A percentile compares a stretch with the other conserved stretches of the same genome.
Evolutionary conservation across 2,329 filamentous ascomycete species (phyloP).

Genomic region (Cytospora piceae): DNA sequence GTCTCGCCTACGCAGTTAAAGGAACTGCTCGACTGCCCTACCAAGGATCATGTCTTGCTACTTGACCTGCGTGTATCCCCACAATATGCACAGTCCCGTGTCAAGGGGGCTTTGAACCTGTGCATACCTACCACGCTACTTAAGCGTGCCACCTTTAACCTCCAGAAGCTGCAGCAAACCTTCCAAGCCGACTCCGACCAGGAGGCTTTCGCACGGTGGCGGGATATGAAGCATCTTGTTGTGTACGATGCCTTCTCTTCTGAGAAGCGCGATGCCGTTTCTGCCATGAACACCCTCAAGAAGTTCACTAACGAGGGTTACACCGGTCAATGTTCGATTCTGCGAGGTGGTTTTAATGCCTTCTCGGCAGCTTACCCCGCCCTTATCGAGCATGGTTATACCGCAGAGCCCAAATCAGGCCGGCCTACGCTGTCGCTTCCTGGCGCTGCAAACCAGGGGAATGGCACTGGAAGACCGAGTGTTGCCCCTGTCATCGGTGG

Average conservation of each 20-base stretch:
- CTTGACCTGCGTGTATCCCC: conserved; percentile 87
- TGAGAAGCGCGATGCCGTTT: conserved; percentile 77
- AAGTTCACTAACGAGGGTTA: conserved; percentile 90
- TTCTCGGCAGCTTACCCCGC: conserved; percentile 71
- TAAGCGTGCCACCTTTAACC: conserved; percentile 87
- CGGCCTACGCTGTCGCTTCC: conserved; percentile 55
- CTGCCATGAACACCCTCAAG: conserved; percentile 85
- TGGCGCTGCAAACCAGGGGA: conserved; percentile 49
- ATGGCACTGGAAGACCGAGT: conserved; percentile 41
- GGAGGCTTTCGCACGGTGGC: conserved; percentile 77
- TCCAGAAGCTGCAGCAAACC: conserved; percentile 84
- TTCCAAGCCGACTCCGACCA: conserved; percentile 75
- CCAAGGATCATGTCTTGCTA: conserved; percentile 60
- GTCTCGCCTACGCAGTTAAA: conserved; percentile 59
- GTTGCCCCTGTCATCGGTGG: conserved; percentile 85
- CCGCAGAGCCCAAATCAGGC: conserved; percentile 36
- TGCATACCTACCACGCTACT: conserved; percentile 94
- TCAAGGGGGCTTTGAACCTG: conserved; percentile 82
- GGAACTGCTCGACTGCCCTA: conserved; percentile 54
- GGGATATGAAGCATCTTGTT: conserved; percentile 72
- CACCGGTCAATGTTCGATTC: conserved; percentile 70
- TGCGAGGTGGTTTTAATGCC: conserved; percentile 79
- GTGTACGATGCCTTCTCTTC: conserved; percentile 83
- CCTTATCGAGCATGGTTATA: conserved; percentile 57
- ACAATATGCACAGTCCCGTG: conserved; percentile 75